phyloP scores from a whole-genome alignment of 1,284 basidiomycete species.

The Sporisorium exsertum region DNA sequence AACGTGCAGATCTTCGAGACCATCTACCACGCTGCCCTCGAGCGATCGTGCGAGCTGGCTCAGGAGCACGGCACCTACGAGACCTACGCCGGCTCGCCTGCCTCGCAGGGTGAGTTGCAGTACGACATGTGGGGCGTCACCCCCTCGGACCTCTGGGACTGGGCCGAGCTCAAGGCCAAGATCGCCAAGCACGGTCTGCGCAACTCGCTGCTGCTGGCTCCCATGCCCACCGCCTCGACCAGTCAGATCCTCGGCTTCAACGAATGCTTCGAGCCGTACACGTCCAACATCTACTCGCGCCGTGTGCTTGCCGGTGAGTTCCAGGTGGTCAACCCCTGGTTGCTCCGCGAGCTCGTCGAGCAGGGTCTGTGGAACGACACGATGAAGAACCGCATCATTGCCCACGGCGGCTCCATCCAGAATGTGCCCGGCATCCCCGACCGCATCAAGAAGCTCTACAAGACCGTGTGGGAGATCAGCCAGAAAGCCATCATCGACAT shows the following conservation, averaged over 20 bases:
- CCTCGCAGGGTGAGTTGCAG: conserved; percentile 87
- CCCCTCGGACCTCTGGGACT: conserved; percentile 95
- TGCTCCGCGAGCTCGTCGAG: conserved; percentile 95
- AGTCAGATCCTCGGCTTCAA: conserved; percentile 99
- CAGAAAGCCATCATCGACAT: conserved; percentile 99
- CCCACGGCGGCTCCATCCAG: conserved; percentile 92
- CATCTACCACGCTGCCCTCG: conserved; percentile 95
- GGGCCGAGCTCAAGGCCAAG: conserved; percentile 87
- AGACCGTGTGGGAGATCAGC: conserved; percentile 99
- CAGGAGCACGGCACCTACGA: conserved; percentile 85
- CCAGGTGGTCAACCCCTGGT: conserved; percentile 99
- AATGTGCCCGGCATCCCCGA: conserved; percentile 69
- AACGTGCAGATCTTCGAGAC: conserved; percentile 99
- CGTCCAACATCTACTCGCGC: conserved; percentile 97
- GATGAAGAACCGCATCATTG: conserved; percentile 99
- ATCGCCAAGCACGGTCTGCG: conserved; percentile 87
- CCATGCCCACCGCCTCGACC: conserved; percentile 99
- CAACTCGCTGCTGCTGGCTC: conserved; percentile 93
- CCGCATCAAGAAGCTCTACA: conserved; percentile 84
- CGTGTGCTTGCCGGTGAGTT: conserved; percentile 99
- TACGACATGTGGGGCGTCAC: conserved; percentile 95
- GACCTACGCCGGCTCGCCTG: conserved; percentile 91
- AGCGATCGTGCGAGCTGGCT: conserved; percentile 91
- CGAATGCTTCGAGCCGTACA: conserved; percentile 98
- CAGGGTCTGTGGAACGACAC: conserved; percentile 95